A percentile compares a stretch with the other conserved stretches of the same genome.
Conservation (phyloP, 805 yeast species). For the Saturnispora dispora region DNA sequence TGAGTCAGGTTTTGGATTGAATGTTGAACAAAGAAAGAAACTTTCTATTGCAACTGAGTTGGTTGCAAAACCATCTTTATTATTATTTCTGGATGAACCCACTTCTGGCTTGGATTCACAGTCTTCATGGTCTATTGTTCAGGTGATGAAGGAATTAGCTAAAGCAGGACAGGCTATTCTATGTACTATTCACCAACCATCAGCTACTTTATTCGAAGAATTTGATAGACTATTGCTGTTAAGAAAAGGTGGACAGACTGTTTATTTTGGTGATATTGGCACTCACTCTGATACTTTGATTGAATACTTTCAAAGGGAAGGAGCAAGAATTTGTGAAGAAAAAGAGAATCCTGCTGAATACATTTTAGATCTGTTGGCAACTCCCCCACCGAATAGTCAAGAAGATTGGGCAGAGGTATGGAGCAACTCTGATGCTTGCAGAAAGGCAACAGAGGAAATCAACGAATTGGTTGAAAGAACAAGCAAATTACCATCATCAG, state of each 20-base stretch:
- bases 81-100: slow-evolving; percentile 50
- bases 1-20: slow-evolving; percentile 38
- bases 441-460: slow-evolving; percentile 23
- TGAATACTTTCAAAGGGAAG: slow-evolving; percentile 39
- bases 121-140: slow-evolving; percentile 51
- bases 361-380: slow-evolving; percentile 66
- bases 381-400: slow-evolving; percentile 64
- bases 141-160: slow-evolving; percentile 40
- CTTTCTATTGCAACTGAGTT: slow-evolving; percentile 48
- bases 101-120: slow-evolving; percentile 54
- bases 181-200: slow-evolving; percentile 49
- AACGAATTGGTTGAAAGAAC: slow-evolving; percentile 20
- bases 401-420: slow-evolving; percentile 59
- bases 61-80: slow-evolving; percentile 44
- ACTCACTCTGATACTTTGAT: slow-evolving; percentile 33
- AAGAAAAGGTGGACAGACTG: slow-evolving; percentile 45
- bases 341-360: slow-evolving; percentile 71
- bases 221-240: slow-evolving; percentile 34
- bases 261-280: slow-evolving; percentile 47
- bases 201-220: slow-evolving; percentile 36
- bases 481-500: slow-evolving; percentile 1
- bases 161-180: slow-evolving; percentile 48
- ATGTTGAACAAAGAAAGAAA: slow-evolving; percentile 47
- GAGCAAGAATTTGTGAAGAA: slow-evolving; percentile 57
- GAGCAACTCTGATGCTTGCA: slow-evolving; percentile 30